Evolutionary conservation across 176 grass and related monocot genomes (phyloP).

Genomic region (Bonia amplexicaulis): DNA sequence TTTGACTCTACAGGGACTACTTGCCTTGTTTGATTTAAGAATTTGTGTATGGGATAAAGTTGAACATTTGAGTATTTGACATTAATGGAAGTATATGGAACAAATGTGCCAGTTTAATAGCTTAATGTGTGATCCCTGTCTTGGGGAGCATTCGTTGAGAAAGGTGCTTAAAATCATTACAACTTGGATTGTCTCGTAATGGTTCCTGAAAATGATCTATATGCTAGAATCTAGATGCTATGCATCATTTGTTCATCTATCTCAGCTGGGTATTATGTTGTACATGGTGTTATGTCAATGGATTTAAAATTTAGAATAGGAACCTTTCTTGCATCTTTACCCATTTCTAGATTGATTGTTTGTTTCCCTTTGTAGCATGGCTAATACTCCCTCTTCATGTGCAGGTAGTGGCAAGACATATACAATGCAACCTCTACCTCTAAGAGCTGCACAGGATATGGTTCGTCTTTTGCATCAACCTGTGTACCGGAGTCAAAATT

Average conservation of each 20-base stretch:
- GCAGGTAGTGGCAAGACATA: slow-evolving; percentile 92
- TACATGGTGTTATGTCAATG: background rate
- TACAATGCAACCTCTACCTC: slow-evolving; percentile 83
- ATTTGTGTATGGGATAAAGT: no score
- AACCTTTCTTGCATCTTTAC: slow-evolving; percentile 18
- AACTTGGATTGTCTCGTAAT: background rate
- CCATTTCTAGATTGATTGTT: slow-evolving; percentile 20
- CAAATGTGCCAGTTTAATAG: background rate
- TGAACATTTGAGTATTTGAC: no score
- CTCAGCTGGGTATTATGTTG: background rate
- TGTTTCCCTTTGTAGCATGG: background rate
- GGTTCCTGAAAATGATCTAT: background rate
- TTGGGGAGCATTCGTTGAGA: background rate
- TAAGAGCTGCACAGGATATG: slow-evolving; percentile 70
- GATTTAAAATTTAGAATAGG: slow-evolving; percentile 7
- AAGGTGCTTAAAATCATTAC: background rate
- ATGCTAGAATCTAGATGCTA: background rate
- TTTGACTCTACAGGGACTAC: background rate
- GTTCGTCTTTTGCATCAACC: slow-evolving; percentile 54
- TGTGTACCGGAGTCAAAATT: slow-evolving; percentile 38
- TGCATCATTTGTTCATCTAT: background rate
- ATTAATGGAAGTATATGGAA: background rate
- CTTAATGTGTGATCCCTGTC: slow-evolving; percentile 8
- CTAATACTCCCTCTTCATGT: slow-evolving; percentile 13
- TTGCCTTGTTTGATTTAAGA: background rate